Base-by-base conservation (phyloP, 225 moss, liverwort and hornwort genomes). In the Pseudisothecium myosuroides region DNA sequence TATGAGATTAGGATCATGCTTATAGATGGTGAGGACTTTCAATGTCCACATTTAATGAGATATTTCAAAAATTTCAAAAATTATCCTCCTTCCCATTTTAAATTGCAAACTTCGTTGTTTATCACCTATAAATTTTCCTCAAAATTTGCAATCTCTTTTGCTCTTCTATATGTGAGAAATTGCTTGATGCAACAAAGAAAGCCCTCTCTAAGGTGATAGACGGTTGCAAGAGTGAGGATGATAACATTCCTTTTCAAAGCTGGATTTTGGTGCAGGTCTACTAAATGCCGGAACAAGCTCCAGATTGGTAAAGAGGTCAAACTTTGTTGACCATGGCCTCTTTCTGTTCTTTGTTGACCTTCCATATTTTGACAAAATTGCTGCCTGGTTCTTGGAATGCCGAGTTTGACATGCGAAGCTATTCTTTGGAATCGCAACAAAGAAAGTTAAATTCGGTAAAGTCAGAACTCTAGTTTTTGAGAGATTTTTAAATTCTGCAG, bases 271-370 rank as follows among this genome's bases (percentile, higher is more conserved):
- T 29, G 74, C 29, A 73, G 45, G 8, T 56, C 56, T 18, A 10
- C 9, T 28, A 28, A 45, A 45, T 12, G 76, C 22, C 8, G 23
- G 39, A 79, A 27, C 56, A 7, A 80, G 27, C 79, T 58, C 0
- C 54, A 41, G 28, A 12, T 19, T 27, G 59, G 41, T 14, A 15
- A 56, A 84, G 83, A 69, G 56, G 77, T 77, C 83, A 58, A 58
- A 58, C 58, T 17, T 67, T 16, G 28, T 83, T 36, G 88, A 77
- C 58, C 58, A 7, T 59, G 76, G 11, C 17, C 67, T 84, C 64
- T 84, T 84, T 58, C n/a, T 47, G 83, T 67, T 55, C 36, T 77
- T 88, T 58, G 58, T 84, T 88, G 88, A 88, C 88, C 58, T 47
- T 58, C 36, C 77, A 1, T 2, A 29, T 28, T 65, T 83, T 77